phyloP scores from a whole-genome alignment of 305 asterid species.

The Withania somnifera region DNA sequence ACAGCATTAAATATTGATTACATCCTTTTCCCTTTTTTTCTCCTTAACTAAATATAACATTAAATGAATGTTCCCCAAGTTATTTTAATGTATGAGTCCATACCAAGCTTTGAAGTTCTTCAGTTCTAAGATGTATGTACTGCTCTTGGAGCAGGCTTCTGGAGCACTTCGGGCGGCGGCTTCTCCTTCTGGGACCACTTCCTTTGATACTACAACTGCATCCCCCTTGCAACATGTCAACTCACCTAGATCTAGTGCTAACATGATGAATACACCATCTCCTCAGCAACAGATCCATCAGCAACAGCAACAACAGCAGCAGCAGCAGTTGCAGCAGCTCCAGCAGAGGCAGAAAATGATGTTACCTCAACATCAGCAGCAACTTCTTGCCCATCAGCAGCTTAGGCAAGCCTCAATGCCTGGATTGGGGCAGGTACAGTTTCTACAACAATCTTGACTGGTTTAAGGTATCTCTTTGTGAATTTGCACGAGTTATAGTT shows the following conservation, averaged over 20 bases:
- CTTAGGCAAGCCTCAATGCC: conserved; percentile 71
- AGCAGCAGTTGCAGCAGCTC: conserved; percentile 24
- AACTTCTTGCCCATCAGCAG: conserved; percentile 70
- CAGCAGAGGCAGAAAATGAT: conserved; percentile 87
- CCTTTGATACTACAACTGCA: conserved; percentile 73
- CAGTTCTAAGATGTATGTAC: not conserved
- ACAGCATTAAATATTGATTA: not conserved
- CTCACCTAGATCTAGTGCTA: conserved; percentile 82
- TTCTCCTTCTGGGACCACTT: conserved; percentile 58
- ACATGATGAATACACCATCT: conserved; percentile 90
- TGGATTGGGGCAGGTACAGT: conserved; percentile 71
- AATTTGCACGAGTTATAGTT: not conserved
- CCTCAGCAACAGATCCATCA: conserved; percentile 78
- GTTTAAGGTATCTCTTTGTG: not conserved
- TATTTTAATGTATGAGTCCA: not conserved
- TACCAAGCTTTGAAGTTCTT: not conserved
- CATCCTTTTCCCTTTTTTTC: not conserved
- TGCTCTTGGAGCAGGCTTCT: conserved; percentile 40
- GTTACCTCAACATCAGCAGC: conserved; percentile 68
- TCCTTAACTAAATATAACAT: not conserved
- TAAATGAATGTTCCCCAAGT: not conserved
- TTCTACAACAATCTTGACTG: conserved; percentile 5
- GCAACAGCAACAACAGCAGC: conserved; percentile 37
- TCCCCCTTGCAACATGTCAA: conserved; percentile 88
- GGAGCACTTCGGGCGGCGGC: conserved; percentile 36